Base-by-base conservation (phyloP, 2,329 filamentous ascomycete genomes). In the Ramularia endophylla region DNA sequence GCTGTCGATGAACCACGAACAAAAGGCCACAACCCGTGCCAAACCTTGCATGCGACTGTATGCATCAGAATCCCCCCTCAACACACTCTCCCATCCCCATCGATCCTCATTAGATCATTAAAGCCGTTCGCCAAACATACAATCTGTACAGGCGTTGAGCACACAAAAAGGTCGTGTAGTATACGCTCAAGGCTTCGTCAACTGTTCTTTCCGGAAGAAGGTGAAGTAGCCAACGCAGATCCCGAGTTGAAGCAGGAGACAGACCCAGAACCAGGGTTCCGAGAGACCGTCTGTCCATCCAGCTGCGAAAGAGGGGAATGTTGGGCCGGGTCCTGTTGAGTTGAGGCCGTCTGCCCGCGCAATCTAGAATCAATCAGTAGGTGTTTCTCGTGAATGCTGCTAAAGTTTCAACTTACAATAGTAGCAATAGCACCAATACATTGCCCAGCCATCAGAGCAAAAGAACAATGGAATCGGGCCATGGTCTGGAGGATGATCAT, bases 401-500 rank as follows among this genome's bases (percentile, higher is more conserved):
- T 3, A n/a, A 5, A 4, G 20, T 9, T 6, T 11, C 17, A 22
- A 34, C 32, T 34, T 22, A 34, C 32, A 27, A 83, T 83, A 2
- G 80, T 83, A 2, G 74, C 77, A 4, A 77, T 60, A 4, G 74
- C 76, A 9, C 80, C 80, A 16, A 83, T 56, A 7, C 81, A 71
- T 60, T 84, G 80, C 3, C 78, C 78, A 1, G 65, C 69, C 28
- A 81, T 69, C 16, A 83, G 64, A 0, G 78, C 76, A 50, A 78
- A 80, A 40, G 75, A 70, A 42, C 83, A 78, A 54, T 84, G 80
- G 58, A 81, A 71, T 15, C 80, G 67, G n/a, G 54, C 53, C 47
- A 58, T 55, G 0, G 79, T 83, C 56, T 81, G 77, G 30, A 83
- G 62, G 4, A 84, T 65, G 38, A 83, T 77, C 78, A 83, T 83